Base-by-base conservation (phyloP, 441 rosid species). In the Cnidoscolus chayamansa region DNA sequence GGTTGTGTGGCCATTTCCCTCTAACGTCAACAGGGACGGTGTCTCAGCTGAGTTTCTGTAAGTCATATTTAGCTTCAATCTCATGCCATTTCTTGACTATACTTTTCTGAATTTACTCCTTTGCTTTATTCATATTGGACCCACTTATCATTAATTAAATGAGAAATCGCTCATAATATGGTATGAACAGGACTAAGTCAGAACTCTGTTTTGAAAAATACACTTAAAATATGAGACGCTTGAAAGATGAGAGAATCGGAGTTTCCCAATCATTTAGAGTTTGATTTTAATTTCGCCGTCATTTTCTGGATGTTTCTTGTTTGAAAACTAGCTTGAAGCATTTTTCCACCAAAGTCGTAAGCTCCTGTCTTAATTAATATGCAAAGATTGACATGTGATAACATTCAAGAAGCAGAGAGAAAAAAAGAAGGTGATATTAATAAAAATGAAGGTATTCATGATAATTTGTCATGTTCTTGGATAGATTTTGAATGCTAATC, bases 371-470 rank as follows among this genome's bases (percentile, higher is more conserved):
- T 35, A 35, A 35, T 35, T 35, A 35, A 35, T 35, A 35, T 2
- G 4, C 40, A 35, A 35, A 2, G 40, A 35, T 25, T 35, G 40
- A 35, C 40, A 35, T 35, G 40, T 40, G 45, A 40, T 40, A 35
- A 35, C 40, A 40, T 40, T 40, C 45, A 7, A 40, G 45, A 40
- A 40, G 45, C 4, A 4, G 4, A 35, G 5, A 40, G 7, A 40
- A 40, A 4, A 40, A 40, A 4, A 0, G 4, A 35, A 35, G 37
- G 37, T 35, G 45, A 40, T 40, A 40, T 40, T 35, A 40, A 40
- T 40, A 66, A 70, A 47, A 16, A 54, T 54, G 57, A 54, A 15
- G 20, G 63, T 40, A 63, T 76, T 77, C 64, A 16, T 60, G 35
- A 35, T 63, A 68, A n/a, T 78, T 53, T 55, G 72, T 10, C 16